Evolutionary conservation across 495 filamentous ascomycete species (phyloP).

Genomic region (Tetracladium setigerum): DNA sequence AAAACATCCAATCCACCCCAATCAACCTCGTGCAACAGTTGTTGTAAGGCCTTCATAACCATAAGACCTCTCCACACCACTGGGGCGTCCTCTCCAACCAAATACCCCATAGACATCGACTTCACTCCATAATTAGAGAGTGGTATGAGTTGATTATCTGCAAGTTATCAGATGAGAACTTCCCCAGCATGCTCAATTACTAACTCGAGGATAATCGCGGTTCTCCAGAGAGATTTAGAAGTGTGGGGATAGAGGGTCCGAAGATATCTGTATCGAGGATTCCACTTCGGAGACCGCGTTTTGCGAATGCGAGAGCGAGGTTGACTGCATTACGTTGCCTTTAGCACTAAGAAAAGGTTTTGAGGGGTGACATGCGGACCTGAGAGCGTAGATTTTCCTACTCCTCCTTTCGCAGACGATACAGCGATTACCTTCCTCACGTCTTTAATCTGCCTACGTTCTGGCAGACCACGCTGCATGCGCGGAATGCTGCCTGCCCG

Average conservation of each 20-base stretch:
- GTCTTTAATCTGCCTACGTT: slow-evolving; percentile 67
- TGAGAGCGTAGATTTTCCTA: slow-evolving; percentile 92
- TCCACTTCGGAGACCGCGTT: slow-evolving; percentile 69
- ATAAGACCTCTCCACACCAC: slow-evolving; percentile 97
- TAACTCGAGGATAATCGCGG: slow-evolving; percentile 59
- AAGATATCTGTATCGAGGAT: slow-evolving; percentile 96
- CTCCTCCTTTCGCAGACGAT: slow-evolving; percentile 92
- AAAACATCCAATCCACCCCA: slow-evolving; percentile 82
- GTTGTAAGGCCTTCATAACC: slow-evolving; percentile 95
- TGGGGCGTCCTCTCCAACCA: slow-evolving; percentile 67
- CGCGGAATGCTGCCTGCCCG: slow-evolving; percentile 69
- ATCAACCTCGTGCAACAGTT: slow-evolving; percentile 87
- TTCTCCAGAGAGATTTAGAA: slow-evolving; percentile 71
- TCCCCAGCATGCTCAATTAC: slow-evolving; percentile 12
- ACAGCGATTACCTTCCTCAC: slow-evolving; percentile 87
- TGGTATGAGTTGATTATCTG: slow-evolving; percentile 77
- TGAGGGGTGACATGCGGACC: slow-evolving; percentile 33
- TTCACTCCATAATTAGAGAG: slow-evolving; percentile 94
- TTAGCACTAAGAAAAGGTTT: background rate
- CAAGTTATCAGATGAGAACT: slow-evolving; percentile 10
- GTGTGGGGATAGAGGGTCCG: slow-evolving; percentile 87
- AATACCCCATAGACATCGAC: slow-evolving; percentile 97
- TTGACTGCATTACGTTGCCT: slow-evolving; percentile 57
- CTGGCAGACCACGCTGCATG: slow-evolving; percentile 77
- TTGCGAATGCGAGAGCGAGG: slow-evolving; percentile 76